Conservation (phyloP, 2,329 filamentous ascomycete genomes). For the Boeremia lycopersici region DNA sequence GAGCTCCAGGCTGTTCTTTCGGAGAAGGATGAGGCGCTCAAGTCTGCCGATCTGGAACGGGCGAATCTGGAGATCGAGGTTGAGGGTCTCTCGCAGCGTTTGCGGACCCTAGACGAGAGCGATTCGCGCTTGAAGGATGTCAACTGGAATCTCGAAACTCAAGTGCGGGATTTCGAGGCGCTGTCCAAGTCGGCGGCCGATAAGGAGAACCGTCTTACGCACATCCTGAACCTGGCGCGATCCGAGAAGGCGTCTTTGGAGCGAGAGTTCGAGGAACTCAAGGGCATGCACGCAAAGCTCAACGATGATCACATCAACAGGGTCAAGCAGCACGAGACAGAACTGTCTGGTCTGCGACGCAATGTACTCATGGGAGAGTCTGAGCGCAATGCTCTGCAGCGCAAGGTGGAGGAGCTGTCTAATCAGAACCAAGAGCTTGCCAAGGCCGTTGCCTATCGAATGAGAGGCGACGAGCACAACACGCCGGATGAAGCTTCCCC, state of each 20-base stretch:
- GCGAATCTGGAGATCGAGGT: constrained; percentile 81
- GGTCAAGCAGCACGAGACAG: constrained; percentile 85
- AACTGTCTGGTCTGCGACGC: constrained; percentile 82
- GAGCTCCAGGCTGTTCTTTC: constrained; percentile 83
- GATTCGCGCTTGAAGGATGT: constrained; percentile 97
- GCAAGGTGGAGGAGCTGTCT: constrained; percentile 85
- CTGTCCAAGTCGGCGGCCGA: constrained; percentile 77
- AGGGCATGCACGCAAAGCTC: constrained; percentile 77
- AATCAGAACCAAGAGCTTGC: constrained; percentile 91
- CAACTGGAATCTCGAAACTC: constrained; percentile 96
- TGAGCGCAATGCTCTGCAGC: constrained; percentile 78
- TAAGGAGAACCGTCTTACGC: constrained; percentile 80
- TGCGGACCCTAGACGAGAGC: constrained; percentile 86
- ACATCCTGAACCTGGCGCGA: constrained; percentile 71
- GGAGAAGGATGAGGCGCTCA: constrained; percentile 87
- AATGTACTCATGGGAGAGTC: constrained; percentile 78
- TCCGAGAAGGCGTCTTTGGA: constrained; percentile 79
- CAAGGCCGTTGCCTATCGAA: constrained; percentile 77
- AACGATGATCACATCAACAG: constrained; percentile 77
- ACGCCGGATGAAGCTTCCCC: constrained; percentile 63
- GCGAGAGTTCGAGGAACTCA: constrained; percentile 89
- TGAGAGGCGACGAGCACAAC: constrained; percentile 64
- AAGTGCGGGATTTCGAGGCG: constrained; percentile 80
- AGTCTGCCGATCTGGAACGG: constrained; percentile 74
- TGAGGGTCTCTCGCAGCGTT: constrained; percentile 77